Percentiles rank a stretch among this genome's conserved stretches.
Evolutionary conservation across 1,284 basidiomycete genomes (phyloP).

Genomic region (Phlebopus sp.): DNA sequence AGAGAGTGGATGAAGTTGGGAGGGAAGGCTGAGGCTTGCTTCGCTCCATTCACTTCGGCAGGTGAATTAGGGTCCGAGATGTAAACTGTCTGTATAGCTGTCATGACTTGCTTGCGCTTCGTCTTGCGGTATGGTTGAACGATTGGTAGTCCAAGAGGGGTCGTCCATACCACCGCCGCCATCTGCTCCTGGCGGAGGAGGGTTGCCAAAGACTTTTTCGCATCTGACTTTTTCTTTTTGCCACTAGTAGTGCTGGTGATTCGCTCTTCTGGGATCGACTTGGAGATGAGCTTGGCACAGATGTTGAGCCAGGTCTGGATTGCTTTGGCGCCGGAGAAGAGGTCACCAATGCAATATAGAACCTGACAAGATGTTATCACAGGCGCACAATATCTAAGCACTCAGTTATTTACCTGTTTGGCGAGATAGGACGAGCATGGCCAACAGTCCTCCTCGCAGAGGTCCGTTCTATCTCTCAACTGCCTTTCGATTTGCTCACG

Average conservation of each 20-base stretch:
- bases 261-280: conserved; percentile 81
- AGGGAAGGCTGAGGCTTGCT: conserved; percentile 96
- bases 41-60: conserved; percentile 78
- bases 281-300: conserved; percentile 83
- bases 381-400: neutral
- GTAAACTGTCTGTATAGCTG: conserved; percentile 87
- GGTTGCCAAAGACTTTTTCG: conserved; percentile 24
- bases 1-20: conserved; percentile 98
- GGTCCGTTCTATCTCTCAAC: conserved; percentile 74
- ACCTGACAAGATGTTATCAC: conserved; percentile 40
- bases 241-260: conserved; percentile 48
- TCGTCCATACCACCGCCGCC: conserved; percentile 97
- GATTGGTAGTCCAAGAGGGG: conserved; percentile 90
- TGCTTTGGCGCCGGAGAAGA: conserved; percentile 87
- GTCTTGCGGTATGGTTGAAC: conserved; percentile 94
- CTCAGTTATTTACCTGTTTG: conserved; percentile 48
- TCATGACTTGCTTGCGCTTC: conserved; percentile 81
- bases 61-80: conserved; percentile 87
- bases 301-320: conserved; percentile 93
- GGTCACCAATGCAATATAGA: conserved; percentile 84
- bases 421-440: conserved; percentile 81
- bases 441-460: conserved; percentile 76
- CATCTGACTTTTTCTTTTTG: conserved; percentile 14
- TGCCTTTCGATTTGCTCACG: conserved; percentile 94
- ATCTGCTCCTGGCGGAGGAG: conserved; percentile 84